Evolutionary conservation across 108 stramenopile species (phyloP), one percentile per base, ranked within the genome.

Genomic region (Cyclotella sp.): DNA sequence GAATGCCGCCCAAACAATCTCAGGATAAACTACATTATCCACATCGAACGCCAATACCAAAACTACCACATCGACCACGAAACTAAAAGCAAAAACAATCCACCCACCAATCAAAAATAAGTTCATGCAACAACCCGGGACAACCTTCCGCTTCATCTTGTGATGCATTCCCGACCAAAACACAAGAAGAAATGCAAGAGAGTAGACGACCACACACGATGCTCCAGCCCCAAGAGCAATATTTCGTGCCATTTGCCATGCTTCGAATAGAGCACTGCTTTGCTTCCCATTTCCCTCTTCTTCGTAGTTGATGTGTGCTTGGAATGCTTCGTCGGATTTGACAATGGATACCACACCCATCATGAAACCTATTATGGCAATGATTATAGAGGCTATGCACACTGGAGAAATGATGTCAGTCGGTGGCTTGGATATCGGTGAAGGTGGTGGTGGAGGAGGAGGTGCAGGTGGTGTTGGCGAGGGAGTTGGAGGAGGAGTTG

Each of bases 1-100:
- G 19, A 68, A 68, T 34, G 67, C 67, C 18, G 29, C 67, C 67
- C 67, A 68, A 53, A 68, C 67, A 52, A 68, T 15, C 30, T 68
- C 67, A 0, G 49, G 51, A 52, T 68, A 68, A 16, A 68, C 49
- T 3, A 68, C 49, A 61, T 75, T 75, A 59, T 75, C 74, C 43
- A 12, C 44, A 59, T 75, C 74, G 66, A 75, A 75, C 34, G 74
- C 74, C 65, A 75, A 30, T 16, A 75, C 74, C 54, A 75, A 66
- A 42, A 75, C 28, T 1, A 75, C 63, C 27, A 75, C 42, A 45
- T 67, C 74, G 29, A 58, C 63, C 53, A 75, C 43, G 30, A 66
- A 75, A 16, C 51, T 45, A 43, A 75, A 45, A 30, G 64, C 64
- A 43, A 65, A 75, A 9, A 75, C 54, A 14, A 75, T 45, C 64